phyloP scores from a whole-genome alignment of 2,329 filamentous ascomycete species.

The Karstenula rhodostoma region DNA sequence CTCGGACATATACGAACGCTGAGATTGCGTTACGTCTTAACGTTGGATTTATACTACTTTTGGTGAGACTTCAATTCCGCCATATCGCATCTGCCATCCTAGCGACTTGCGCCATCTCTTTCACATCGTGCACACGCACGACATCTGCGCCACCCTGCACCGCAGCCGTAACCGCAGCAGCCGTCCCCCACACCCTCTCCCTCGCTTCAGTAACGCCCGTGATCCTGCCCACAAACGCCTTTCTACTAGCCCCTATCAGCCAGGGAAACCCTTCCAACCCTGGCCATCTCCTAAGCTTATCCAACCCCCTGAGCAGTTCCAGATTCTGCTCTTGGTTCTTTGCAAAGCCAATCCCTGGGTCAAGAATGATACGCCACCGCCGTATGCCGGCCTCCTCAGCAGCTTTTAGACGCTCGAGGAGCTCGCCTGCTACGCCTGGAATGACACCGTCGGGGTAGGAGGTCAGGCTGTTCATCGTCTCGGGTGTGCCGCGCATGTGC shows the following conservation, averaged over 20 bases:
- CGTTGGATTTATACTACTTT: not conserved
- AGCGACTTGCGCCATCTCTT: conserved; percentile 83
- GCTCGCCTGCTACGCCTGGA: conserved; percentile 70
- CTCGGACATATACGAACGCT: too few species aligned
- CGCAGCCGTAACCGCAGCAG: conserved; percentile 84
- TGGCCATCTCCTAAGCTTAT: conserved; percentile 59
- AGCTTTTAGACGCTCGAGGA: conserved; percentile 72
- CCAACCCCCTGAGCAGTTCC: conserved; percentile 74
- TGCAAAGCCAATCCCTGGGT: conserved; percentile 93
- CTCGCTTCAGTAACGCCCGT: conserved; percentile 77
- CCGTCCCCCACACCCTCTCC: conserved; percentile 83
- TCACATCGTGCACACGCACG: conserved; percentile 88
- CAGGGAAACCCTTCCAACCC: conserved; percentile 78
- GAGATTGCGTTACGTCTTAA: not conserved
- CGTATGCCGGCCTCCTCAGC: conserved; percentile 85
- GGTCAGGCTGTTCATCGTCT: conserved; percentile 75
- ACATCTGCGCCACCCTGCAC: conserved; percentile 90
- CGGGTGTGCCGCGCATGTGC: conserved; percentile 91
- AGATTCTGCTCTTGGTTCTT: conserved; percentile 85
- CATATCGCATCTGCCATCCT: conserved; percentile 95
- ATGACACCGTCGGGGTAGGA: conserved; percentile 74
- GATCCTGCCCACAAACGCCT: conserved; percentile 84
- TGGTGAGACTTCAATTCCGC: conserved; percentile 53
- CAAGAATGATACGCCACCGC: conserved; percentile 93
- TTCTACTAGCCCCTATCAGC: conserved; percentile 88